phyloP scores from a whole-genome alignment of 345 rosid species.

The Eucalyptus pauciflora region DNA sequence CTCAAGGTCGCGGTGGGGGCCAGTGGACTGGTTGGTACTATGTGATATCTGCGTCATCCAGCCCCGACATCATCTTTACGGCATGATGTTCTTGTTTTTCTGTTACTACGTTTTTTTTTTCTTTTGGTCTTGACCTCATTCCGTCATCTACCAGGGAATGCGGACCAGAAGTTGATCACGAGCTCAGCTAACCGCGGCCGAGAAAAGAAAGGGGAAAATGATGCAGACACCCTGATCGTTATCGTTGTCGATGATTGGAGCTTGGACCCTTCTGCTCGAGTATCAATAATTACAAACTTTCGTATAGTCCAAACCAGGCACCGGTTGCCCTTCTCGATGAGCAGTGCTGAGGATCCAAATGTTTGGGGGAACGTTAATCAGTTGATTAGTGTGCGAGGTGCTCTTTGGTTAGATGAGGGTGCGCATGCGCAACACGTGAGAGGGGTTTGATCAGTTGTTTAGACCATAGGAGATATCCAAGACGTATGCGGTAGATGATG shows the following conservation, averaged over 20 bases:
- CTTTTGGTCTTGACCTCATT: background rate
- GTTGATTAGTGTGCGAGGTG: background rate
- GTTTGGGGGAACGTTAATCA: background rate
- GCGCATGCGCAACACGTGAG: background rate
- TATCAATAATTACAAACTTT: background rate
- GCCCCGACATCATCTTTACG: background rate
- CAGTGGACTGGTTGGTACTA: background rate
- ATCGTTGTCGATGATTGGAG: background rate
- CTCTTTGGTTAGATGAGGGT: background rate
- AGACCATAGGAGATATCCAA: background rate
- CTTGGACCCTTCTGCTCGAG: background rate
- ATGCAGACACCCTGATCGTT: background rate
- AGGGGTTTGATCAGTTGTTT: background rate
- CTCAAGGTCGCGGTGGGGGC: background rate
- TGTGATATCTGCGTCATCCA: background rate
- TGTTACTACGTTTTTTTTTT: too few species aligned
- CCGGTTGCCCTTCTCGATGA: background rate
- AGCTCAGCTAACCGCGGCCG: conserved; percentile 15
- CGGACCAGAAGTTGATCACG: conserved; percentile 26
- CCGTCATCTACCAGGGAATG: background rate
- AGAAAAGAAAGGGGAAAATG: background rate
- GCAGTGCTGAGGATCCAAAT: background rate
- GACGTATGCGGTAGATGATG: background rate
- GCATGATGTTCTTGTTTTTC: background rate
- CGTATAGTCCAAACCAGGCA: background rate